These are phyloP conservation scores for Aureobasidium melanogenum DNA, from an alignment of 2,329 filamentous ascomycete genomes.

Conservation along the genomic window DNA sequence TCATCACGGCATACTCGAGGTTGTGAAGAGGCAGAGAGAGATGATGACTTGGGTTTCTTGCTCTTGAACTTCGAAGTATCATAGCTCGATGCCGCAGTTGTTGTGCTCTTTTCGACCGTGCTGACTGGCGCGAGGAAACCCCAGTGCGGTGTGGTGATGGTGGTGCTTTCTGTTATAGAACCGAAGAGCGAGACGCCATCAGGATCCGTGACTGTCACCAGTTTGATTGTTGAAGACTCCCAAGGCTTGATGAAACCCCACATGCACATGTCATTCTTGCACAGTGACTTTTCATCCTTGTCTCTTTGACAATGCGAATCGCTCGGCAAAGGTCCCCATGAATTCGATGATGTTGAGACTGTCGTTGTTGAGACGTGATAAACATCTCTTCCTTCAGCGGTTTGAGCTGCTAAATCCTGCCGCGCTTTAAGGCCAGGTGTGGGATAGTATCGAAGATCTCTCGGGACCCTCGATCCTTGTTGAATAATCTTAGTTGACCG, in stretches of 20 bases:
- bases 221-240: background rate
- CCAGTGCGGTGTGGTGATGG: background rate
- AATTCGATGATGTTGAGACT: background rate
- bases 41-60: background rate
- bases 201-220: background rate
- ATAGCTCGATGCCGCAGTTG: background rate
- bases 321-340: background rate
- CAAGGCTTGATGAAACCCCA: background rate
- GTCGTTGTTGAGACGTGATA: background rate
- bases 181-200: background rate
- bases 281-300: background rate
- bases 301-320: background rate
- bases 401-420: background rate
- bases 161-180: background rate
- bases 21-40: background rate
- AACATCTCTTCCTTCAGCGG: background rate
- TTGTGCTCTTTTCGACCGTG: background rate
- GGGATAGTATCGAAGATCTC: constrained; percentile 8
- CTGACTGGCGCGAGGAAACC: background rate
- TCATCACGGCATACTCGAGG: background rate
- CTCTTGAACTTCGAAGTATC: background rate
- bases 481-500: background rate
- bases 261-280: constrained; percentile 5
- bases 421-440: background rate
- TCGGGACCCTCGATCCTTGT: background rate